Conservation (phyloP, 257 asterid genomes). For the Nicotiana paniculata region DNA sequence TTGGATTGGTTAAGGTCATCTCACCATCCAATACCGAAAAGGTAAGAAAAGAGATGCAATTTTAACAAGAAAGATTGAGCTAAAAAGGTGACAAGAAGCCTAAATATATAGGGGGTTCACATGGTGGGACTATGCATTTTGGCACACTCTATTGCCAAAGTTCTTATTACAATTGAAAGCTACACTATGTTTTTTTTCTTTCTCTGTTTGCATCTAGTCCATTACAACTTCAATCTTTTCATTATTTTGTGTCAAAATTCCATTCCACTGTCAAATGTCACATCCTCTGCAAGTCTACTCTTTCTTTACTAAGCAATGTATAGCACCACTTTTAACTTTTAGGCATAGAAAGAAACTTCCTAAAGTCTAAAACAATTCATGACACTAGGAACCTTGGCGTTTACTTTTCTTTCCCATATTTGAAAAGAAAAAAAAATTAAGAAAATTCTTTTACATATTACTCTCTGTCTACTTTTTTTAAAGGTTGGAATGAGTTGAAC, state of each 20-base stretch:
- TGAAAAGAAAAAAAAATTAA: too few species aligned
- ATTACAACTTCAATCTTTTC: slow-evolving; percentile 5
- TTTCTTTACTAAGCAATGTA: background rate
- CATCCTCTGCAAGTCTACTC: background rate
- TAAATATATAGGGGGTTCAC: slow-evolving; percentile 24
- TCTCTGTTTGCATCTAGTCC: slow-evolving; percentile 14
- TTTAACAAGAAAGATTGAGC: background rate
- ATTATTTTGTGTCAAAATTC: slow-evolving; percentile 5
- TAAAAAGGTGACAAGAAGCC: slow-evolving; percentile 2
- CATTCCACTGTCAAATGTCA: slow-evolving; percentile 2
- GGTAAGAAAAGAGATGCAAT: background rate
- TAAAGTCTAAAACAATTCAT: background rate
- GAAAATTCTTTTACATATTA: too few species aligned
- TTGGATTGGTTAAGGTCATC: background rate
- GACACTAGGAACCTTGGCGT: background rate
- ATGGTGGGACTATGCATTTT: slow-evolving; percentile 29
- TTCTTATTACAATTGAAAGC: slow-evolving; percentile 26
- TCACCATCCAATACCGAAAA: background rate
- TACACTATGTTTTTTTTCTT: slow-evolving; percentile 6
- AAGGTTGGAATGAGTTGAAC: too few species aligned
- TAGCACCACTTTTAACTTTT: background rate
- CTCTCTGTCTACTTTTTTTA: too few species aligned
- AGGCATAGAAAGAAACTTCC: background rate
- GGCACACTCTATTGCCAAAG: slow-evolving; percentile 1
- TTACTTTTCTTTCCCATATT: background rate